A percentile compares a stretch with the other conserved stretches of the same genome.
These are phyloP conservation scores for Parietichytrium sp. DNA, from an alignment of 108 stramenopile species.

Conservation along the genomic window DNA sequence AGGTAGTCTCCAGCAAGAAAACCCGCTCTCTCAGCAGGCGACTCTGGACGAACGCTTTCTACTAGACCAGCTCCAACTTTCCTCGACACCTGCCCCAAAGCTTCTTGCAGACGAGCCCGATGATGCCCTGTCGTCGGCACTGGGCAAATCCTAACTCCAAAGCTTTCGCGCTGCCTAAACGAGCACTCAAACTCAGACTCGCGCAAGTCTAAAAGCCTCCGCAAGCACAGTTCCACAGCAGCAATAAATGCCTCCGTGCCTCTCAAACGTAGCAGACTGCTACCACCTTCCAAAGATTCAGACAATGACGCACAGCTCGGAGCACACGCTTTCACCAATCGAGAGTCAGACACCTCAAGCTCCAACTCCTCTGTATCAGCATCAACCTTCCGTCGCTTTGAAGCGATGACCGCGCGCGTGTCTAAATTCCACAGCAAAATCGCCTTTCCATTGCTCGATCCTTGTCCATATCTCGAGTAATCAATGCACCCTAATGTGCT, in stretches of 20 bases:
- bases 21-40: background rate
- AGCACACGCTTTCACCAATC: no score
- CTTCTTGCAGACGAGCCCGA: background rate
- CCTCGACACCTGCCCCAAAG: background rate
- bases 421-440: background rate
- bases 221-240: background rate
- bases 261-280: background rate
- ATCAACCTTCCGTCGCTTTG: background rate
- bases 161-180: background rate
- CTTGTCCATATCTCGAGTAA: background rate
- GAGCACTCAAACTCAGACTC: background rate
- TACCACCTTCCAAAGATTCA: background rate
- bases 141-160: background rate
- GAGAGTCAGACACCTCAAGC: slow-evolving; percentile 1
- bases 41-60: background rate
- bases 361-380: background rate
- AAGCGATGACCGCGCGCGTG: background rate
- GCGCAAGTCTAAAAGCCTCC: background rate
- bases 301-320: no score
- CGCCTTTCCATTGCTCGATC: background rate
- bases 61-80: background rate
- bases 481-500: slow-evolving; percentile 5
- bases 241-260: background rate
- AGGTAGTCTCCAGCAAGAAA: slow-evolving; percentile 27
- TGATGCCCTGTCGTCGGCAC: background rate